Evolutionary conservation across 306 rosid genomes (phyloP), one percentile per base, ranked within the genome.

Genomic region (Leucaena leucocephala): DNA sequence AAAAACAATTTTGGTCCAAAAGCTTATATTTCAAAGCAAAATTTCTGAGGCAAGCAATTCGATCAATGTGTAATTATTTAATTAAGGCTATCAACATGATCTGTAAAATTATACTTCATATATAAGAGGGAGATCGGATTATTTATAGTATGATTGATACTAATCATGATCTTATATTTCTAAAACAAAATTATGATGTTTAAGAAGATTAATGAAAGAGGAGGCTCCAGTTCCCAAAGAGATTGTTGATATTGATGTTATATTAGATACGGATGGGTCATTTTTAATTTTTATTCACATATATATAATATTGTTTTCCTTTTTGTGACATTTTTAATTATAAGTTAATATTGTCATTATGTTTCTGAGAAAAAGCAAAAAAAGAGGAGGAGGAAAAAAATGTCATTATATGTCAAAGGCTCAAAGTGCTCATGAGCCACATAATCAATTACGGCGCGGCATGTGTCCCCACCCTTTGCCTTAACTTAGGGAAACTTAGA

Each of bases 191-290:
- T 75, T 77, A 77, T 83, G 82, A 78, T 77, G 52, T 73, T 22
- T 22, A 58, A 72, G 58, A 78, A 77, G 76, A 65, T 62, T 81
- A 79, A 17, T 77, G 46, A 72, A 82, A 83, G 83, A 81, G 82
- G 93, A 91, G 92, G 91, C 97, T 95, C 98, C 92, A 94, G 92
- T 94, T 89, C 98, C 98, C 78, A 94, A 92, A 91, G 98, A 88
- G 97, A 94, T 94, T 55, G 34, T 27, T 27, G 27, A 55, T 19
- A 58, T 58, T 58, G 66, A 59, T 27, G 66, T 22, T 27, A 59
- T 16, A 58, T 58, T 58, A 22, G 64, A 19, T 10, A 4, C 12
- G 39, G 11, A 27, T 54, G 66, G 39, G 66, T 11, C 39, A 3
- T 59, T 11, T 59, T 59, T 10, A 54, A 17, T 54, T 54, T 54